Percentiles rank a stretch among this genome's conserved stretches.
phyloP scores from a whole-genome alignment of 805 yeast species.

The Saturnispora quitensis region DNA sequence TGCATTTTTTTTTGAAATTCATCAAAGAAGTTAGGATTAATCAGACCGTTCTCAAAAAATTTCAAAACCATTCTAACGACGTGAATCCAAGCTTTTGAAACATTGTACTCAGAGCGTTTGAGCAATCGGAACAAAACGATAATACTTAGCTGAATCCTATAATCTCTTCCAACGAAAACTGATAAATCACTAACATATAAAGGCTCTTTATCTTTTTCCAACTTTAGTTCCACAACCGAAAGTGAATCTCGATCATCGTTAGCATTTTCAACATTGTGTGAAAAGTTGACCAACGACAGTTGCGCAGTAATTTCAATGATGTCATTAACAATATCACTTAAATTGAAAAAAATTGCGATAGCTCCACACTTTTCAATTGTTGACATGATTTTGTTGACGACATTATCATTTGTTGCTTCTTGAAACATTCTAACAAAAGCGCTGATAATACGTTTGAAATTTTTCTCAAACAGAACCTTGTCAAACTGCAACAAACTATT shows the following conservation, averaged over 20 bases:
- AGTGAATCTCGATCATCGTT: conserved; percentile 30
- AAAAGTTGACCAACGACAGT: conserved; percentile 55
- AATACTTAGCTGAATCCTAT: conserved; percentile 83
- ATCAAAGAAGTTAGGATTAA: conserved; percentile 54
- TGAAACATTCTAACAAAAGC: conserved; percentile 73
- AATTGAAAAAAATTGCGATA: conserved; percentile 58
- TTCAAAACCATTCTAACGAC: conserved; percentile 52
- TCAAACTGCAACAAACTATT: conserved; percentile 48
- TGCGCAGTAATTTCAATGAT: conserved; percentile 59
- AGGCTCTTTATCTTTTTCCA: conserved; percentile 45
- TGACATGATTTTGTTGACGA: conserved; percentile 78
- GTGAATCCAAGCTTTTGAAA: conserved; percentile 48
- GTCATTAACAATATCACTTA: conserved; percentile 50
- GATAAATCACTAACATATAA: conserved; percentile 76
- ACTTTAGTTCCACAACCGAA: conserved; percentile 36
- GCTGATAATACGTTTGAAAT: conserved; percentile 56
- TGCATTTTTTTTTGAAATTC: conserved; percentile 53
- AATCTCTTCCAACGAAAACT: conserved; percentile 79
- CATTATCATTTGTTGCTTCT: conserved; percentile 84
- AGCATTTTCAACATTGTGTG: conserved; percentile 23
- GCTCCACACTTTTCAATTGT: conserved; percentile 79
- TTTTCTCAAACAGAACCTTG: conserved; percentile 54
- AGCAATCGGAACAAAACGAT: conserved; percentile 77
- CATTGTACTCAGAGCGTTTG: conserved; percentile 43
- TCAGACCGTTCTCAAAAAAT: conserved; percentile 63